phyloP scores from a whole-genome alignment of 768 basidiomycete genomes.

The Podaxis mareebaensis region DNA sequence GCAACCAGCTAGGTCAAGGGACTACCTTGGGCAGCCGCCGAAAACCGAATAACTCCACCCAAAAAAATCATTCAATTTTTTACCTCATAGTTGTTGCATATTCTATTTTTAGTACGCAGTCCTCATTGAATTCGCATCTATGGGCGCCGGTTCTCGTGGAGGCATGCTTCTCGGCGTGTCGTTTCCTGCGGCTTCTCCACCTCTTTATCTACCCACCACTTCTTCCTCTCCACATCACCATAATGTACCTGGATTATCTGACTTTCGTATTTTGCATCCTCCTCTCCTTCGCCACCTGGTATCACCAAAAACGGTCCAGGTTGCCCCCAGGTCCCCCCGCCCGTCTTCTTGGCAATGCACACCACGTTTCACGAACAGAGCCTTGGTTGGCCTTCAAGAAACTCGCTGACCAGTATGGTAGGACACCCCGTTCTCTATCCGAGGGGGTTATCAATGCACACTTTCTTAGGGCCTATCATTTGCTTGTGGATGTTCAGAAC shows the following conservation, averaged over 20 bases:
- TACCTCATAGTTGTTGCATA: too few relatives aligned
- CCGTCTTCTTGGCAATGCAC: slow-evolving; percentile 27
- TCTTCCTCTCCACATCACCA: background rate
- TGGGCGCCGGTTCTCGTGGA: too few relatives aligned
- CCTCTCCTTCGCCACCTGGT: background rate
- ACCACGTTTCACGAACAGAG: slow-evolving; percentile 23
- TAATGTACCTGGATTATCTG: background rate
- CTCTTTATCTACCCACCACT: background rate
- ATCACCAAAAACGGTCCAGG: background rate
- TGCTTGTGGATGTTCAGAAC: slow-evolving; percentile 37
- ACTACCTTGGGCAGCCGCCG: too few relatives aligned
- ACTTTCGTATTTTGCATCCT: background rate
- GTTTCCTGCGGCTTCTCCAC: background rate
- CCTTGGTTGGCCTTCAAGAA: slow-evolving; percentile 22
- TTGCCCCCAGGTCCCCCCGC: slow-evolving; percentile 30
- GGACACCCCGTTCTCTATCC: background rate
- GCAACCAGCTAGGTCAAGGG: too few relatives aligned
- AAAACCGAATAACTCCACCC: too few relatives aligned
- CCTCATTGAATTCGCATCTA: too few relatives aligned
- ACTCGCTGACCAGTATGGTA: slow-evolving; percentile 24
- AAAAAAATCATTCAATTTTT: too few relatives aligned
- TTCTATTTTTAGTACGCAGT: too few relatives aligned
- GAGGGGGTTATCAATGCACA: background rate
- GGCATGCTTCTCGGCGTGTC: too few relatives aligned
- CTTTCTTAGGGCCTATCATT: slow-evolving; percentile 38